phyloP scores from a whole-genome alignment of 78 protist genomes.

The Chrysochromulina tobinii region DNA sequence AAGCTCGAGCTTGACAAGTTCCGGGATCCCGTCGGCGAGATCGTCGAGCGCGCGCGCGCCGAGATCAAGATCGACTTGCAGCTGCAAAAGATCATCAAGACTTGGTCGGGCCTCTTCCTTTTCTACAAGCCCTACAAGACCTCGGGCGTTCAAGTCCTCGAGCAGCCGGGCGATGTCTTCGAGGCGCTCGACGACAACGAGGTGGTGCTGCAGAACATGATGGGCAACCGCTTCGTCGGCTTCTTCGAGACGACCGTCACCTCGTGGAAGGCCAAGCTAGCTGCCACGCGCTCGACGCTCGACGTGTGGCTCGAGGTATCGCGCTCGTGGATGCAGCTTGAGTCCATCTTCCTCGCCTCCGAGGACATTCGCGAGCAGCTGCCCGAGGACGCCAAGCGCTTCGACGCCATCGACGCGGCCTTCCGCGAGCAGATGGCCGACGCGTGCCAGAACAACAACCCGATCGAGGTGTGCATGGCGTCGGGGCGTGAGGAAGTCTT shows the following conservation, averaged over 20 bases:
- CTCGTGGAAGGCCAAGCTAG: constrained; percentile 36
- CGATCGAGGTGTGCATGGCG: constrained; percentile 36
- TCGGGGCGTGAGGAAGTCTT: constrained; percentile 17
- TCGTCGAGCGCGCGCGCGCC: constrained; percentile 45
- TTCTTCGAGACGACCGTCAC: constrained; percentile 32
- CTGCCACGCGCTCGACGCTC: constrained; percentile 67
- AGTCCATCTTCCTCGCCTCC: constrained; percentile 77
- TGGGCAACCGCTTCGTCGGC: constrained; percentile 54
- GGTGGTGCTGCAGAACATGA: constrained; percentile 60
- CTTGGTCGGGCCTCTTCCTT: background rate
- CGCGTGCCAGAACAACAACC: background rate
- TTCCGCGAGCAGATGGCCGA: constrained; percentile 64
- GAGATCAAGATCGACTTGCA: constrained; percentile 4
- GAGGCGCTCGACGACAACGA: constrained; percentile 63
- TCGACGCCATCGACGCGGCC: constrained; percentile 71
- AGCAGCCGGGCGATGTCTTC: constrained; percentile 32
- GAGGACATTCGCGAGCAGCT: constrained; percentile 89
- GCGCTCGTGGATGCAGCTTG: constrained; percentile 76
- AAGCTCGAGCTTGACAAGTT: constrained; percentile 67
- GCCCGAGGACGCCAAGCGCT: constrained; percentile 85
- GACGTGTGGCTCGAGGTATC: constrained; percentile 77
- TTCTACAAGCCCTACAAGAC: constrained; percentile 53
- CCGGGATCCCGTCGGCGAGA: constrained; percentile 66
- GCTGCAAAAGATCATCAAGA: background rate
- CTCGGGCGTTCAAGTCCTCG: constrained; percentile 49